phyloP scores from a whole-genome alignment of 164 flowering plant species.

The Vitis rotundifolia region DNA sequence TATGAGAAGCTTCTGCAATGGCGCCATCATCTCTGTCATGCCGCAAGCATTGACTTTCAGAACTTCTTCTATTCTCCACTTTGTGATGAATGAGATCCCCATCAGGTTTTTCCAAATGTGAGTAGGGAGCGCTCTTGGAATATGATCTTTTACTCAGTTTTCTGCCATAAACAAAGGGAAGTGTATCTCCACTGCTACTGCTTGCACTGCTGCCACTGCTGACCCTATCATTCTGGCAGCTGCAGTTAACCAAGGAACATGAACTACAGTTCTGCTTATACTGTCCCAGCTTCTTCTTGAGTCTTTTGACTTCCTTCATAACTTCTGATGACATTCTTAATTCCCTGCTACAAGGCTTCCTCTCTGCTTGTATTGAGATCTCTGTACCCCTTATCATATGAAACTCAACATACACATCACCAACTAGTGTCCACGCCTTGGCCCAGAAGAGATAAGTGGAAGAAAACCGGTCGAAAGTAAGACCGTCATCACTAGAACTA shows the following conservation, averaged over 20 bases:
- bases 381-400: constrained; percentile 50
- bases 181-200: constrained; percentile 55
- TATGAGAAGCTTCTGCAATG: constrained; percentile 10
- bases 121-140: constrained; percentile 26
- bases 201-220: constrained; percentile 97
- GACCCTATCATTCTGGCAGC: constrained; percentile 93
- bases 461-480: constrained; percentile 35
- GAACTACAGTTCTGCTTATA: constrained; percentile 64
- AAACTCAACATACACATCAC: constrained; percentile 82
- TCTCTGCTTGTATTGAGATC: constrained; percentile 24
- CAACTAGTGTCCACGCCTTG: constrained; percentile 90
- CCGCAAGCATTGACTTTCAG: constrained; percentile 17
- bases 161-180: constrained; percentile 41
- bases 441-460: constrained; percentile 81
- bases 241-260: constrained; percentile 90
- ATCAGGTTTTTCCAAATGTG: constrained; percentile 23
- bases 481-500: constrained; percentile 17
- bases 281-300: constrained; percentile 79
- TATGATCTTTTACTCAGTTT: constrained; percentile 51
- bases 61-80: constrained; percentile 17
- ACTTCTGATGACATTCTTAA: constrained; percentile 84
- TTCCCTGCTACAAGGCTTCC: constrained; percentile 33
- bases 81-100: constrained; percentile 19
- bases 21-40: constrained; percentile 14
- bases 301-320: constrained; percentile 79